These are phyloP conservation scores for Hsuehochloa calcarea DNA, from an alignment of 176 grass and related monocot genomes.

Conservation along the genomic window DNA sequence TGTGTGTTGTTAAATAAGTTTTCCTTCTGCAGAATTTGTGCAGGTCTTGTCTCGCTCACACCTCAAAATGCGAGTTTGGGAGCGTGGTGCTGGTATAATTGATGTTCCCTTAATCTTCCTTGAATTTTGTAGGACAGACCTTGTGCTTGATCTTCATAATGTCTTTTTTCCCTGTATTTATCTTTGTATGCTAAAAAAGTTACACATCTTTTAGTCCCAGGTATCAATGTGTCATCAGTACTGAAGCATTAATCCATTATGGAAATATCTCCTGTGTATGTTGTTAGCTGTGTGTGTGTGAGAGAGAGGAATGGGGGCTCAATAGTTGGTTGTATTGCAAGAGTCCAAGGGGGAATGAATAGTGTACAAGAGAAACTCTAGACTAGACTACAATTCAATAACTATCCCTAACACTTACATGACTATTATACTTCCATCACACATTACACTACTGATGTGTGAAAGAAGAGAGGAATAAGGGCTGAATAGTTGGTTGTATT, in stretches of 20 bases:
- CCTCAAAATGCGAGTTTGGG: slow-evolving; percentile 99
- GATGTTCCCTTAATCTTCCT: slow-evolving; percentile 28
- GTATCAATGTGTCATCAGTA: neutral
- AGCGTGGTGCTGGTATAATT: slow-evolving; percentile 84
- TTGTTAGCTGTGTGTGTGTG: too few relatives aligned
- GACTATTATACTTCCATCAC: too few relatives aligned
- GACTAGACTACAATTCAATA: too few relatives aligned
- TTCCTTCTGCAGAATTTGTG: slow-evolving; percentile 75
- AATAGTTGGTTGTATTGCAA: too few relatives aligned
- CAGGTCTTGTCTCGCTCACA: slow-evolving; percentile 85
- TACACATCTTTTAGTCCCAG: neutral
- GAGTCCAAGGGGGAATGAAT: too few relatives aligned
- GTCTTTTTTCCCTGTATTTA: neutral
- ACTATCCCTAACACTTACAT: too few relatives aligned
- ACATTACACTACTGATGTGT: too few relatives aligned
- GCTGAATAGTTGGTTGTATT: too few relatives aligned
- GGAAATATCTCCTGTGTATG: neutral
- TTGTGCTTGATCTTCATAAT: slow-evolving; percentile 1
- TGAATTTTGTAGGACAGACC: neutral
- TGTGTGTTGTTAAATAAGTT: slow-evolving; percentile 19
- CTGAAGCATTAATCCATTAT: slow-evolving; percentile 3
- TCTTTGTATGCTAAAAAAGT: neutral
- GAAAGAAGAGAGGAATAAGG: too few relatives aligned
- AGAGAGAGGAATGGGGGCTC: too few relatives aligned
- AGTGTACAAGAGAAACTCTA: too few relatives aligned